These are phyloP conservation scores for Nitzschia sp. DNA, from an alignment of 108 stramenopile species.

Conservation along the genomic window DNA sequence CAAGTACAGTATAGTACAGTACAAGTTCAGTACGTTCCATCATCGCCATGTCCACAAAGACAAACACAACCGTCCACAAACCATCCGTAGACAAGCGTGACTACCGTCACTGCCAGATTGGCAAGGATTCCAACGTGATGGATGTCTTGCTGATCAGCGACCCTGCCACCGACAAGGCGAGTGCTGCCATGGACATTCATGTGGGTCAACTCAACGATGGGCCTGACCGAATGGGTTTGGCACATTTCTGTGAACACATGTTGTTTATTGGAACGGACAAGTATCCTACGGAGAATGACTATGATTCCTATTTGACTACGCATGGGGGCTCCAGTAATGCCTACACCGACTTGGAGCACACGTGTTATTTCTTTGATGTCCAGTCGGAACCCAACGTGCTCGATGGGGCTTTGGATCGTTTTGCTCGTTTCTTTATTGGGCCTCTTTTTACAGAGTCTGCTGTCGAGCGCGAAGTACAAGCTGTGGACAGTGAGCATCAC, in stretches of 20 bases:
- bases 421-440: slow-evolving; percentile 78
- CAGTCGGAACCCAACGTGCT: slow-evolving; percentile 31
- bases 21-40: slow-evolving; percentile 19
- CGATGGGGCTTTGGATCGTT: slow-evolving; percentile 79
- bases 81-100: slow-evolving; percentile 32
- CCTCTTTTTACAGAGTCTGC: slow-evolving; percentile 72
- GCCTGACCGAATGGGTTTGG: slow-evolving; percentile 49
- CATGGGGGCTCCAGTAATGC: slow-evolving; percentile 86
- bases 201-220: slow-evolving; percentile 41
- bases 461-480: slow-evolving; percentile 79
- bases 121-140: background rate
- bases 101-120: slow-evolving; percentile 24
- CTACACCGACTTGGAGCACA: slow-evolving; percentile 78
- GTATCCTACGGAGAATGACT: slow-evolving; percentile 66
- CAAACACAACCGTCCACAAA: slow-evolving; percentile 4
- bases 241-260: slow-evolving; percentile 87
- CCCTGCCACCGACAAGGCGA: slow-evolving; percentile 61
- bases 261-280: slow-evolving; percentile 50
- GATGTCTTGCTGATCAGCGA: slow-evolving; percentile 46
- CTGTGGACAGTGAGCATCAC: slow-evolving; percentile 84
- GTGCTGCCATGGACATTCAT: slow-evolving; percentile 60
- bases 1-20: background rate
- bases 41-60: slow-evolving; percentile 1
- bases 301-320: slow-evolving; percentile 53
- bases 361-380: slow-evolving; percentile 86